Conservation (phyloP, 129 eudicot species). For the Ambrosia trifida region DNA sequence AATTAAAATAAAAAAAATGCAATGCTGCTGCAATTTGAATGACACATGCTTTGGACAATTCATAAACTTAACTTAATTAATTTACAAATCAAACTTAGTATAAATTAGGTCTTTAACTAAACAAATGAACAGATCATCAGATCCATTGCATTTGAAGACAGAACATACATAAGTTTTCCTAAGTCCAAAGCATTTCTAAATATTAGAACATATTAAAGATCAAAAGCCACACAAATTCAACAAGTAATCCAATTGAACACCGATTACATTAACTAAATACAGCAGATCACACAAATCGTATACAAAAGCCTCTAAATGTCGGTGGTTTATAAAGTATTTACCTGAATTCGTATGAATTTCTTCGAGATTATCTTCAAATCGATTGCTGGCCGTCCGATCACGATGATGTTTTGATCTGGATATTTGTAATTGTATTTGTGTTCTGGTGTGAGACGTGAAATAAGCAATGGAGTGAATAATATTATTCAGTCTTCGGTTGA, state of each 20-base stretch:
- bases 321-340: slow-evolving; percentile 2
- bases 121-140: background rate
- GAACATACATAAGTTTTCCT: background rate
- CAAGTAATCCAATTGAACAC: background rate
- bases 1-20: background rate
- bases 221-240: slow-evolving; percentile 15
- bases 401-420: slow-evolving; percentile 24
- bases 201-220: slow-evolving; percentile 22
- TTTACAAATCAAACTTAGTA: slow-evolving; percentile 4
- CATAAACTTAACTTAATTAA: background rate
- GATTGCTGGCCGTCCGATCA: slow-evolving; percentile 18
- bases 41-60: slow-evolving; percentile 9
- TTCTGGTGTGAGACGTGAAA: slow-evolving; percentile 7
- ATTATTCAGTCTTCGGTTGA: slow-evolving; percentile 25
- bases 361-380: slow-evolving; percentile 11
- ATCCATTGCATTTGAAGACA: slow-evolving; percentile 1
- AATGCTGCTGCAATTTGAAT: background rate
- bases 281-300: slow-evolving; percentile 18
- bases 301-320: background rate
- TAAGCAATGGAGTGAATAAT: slow-evolving; percentile 7
- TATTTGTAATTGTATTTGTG: background rate
- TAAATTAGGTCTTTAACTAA: background rate
- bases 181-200: background rate
- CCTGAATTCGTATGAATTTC: slow-evolving; percentile 17
- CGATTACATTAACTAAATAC: slow-evolving; percentile 7